phyloP scores from a whole-genome alignment of 2,329 filamentous ascomycete genomes.

The Talaromyces rugulosus region DNA sequence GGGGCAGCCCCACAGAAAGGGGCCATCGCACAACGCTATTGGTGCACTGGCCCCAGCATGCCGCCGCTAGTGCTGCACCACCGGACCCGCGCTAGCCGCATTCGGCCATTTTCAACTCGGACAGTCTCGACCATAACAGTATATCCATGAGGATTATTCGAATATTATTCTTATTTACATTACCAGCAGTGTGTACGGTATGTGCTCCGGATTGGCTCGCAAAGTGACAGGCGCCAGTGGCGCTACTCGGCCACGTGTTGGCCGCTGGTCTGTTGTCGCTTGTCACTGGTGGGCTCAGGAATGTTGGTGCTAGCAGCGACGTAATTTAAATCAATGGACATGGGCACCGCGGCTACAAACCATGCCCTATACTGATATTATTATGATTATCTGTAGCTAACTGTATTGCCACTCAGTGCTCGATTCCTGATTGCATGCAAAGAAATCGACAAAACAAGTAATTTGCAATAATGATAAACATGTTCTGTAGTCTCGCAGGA shows the following conservation, averaged over 20 bases:
- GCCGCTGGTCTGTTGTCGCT: no score
- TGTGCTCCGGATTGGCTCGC: not conserved
- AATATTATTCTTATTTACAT: no score
- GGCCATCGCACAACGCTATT: not conserved
- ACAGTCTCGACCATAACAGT: no score
- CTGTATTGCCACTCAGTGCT: not conserved
- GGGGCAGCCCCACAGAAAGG: not conserved
- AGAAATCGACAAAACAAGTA: not conserved
- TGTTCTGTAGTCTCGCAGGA: not conserved
- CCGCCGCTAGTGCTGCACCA: not conserved
- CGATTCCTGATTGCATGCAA: not conserved
- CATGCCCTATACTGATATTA: no score
- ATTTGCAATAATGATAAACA: no score
- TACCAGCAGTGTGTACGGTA: not conserved
- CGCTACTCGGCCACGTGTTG: not conserved
- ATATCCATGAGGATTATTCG: no score
- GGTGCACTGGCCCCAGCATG: not conserved
- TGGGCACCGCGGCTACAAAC: not conserved
- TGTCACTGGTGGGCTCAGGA: no score
- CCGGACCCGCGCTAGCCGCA: not conserved
- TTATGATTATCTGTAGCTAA: not conserved
- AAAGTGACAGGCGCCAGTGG: not conserved
- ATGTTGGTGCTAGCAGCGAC: not conserved
- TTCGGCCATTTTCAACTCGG: not conserved
- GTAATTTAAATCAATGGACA: not conserved